Evolutionary conservation across 2,329 filamentous ascomycete genomes (phyloP).

Genomic region (Neophaeococcomyces mojaviensis): DNA sequence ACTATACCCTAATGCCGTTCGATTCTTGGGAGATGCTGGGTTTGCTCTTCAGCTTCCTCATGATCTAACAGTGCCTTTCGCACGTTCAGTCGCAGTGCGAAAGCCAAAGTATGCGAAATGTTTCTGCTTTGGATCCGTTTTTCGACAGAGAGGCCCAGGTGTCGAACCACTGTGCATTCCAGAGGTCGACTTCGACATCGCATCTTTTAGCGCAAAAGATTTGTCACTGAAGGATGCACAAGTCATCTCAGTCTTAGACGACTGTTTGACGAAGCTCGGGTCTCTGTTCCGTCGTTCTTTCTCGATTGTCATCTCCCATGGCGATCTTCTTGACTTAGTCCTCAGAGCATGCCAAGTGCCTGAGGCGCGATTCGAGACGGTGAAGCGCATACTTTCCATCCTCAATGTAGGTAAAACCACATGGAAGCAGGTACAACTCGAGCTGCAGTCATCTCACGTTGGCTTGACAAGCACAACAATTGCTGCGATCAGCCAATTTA

Average conservation of each 20-base stretch:
- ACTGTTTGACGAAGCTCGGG: slow-evolving; percentile 75
- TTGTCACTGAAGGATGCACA: slow-evolving; percentile 87
- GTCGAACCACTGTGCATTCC: slow-evolving; percentile 75
- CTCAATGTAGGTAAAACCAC: slow-evolving; percentile 73
- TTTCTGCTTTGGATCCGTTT: slow-evolving; percentile 83
- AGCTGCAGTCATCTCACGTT: slow-evolving; percentile 64
- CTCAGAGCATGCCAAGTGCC: slow-evolving; percentile 84
- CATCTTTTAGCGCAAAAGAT: slow-evolving; percentile 74
- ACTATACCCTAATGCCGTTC: slow-evolving; percentile 67
- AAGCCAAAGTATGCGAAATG: slow-evolving; percentile 59
- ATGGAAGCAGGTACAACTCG: slow-evolving; percentile 75
- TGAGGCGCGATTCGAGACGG: slow-evolving; percentile 56
- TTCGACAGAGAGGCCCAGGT: slow-evolving; percentile 64
- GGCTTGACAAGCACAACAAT: slow-evolving; percentile 82
- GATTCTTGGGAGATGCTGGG: slow-evolving; percentile 72
- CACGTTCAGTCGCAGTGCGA: slow-evolving; percentile 66
- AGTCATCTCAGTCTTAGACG: slow-evolving; percentile 87
- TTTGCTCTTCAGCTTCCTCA: slow-evolving; percentile 83
- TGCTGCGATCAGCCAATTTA: slow-evolving; percentile 82
- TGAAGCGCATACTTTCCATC: slow-evolving; percentile 78
- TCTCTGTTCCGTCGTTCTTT: slow-evolving; percentile 63
- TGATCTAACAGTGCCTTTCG: slow-evolving; percentile 83
- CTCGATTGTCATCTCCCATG: slow-evolving; percentile 87
- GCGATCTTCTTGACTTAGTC: slow-evolving; percentile 75
- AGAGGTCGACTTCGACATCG: slow-evolving; percentile 93